Conservation (phyloP, 257 asterid species). For the Anisodus tanguticus region DNA sequence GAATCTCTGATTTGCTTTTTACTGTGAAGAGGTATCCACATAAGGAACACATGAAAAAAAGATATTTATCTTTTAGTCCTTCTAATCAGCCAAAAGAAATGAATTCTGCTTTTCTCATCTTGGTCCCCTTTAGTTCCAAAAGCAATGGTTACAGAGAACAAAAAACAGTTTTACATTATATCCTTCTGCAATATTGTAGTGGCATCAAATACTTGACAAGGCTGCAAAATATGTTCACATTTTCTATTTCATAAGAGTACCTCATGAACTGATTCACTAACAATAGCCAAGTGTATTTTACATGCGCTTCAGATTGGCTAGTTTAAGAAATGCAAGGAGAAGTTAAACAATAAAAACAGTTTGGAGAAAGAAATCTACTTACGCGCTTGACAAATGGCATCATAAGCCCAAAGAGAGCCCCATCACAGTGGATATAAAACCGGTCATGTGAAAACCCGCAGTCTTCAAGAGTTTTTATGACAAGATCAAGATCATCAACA, state of each 20-base stretch:
- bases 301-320: neutral
- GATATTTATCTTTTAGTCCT: neutral
- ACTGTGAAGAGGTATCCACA: slow-evolving; percentile 4
- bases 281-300: neutral
- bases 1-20: neutral
- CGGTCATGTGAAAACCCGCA: slow-evolving; percentile 76
- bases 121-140: neutral
- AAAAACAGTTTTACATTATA: neutral
- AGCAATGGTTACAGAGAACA: neutral
- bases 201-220: neutral
- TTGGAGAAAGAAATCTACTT: slow-evolving; percentile 33
- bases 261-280: neutral
- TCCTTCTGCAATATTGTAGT: neutral
- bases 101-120: neutral
- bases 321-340: slow-evolving; percentile 17
- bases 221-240: slow-evolving; percentile 2
- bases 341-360: neutral
- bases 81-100: neutral
- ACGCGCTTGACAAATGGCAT: slow-evolving; percentile 98
- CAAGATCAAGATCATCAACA: slow-evolving; percentile 97
- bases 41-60: slow-evolving; percentile 16
- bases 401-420: slow-evolving; percentile 97
- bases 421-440: slow-evolving; percentile 96
- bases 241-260: neutral
- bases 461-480: slow-evolving; percentile 86